Percentiles rank a stretch among this genome's conserved stretches.
These are phyloP conservation scores for Sequoia sempervirens DNA, from an alignment of 75 land plant species.

Conservation along the genomic window DNA sequence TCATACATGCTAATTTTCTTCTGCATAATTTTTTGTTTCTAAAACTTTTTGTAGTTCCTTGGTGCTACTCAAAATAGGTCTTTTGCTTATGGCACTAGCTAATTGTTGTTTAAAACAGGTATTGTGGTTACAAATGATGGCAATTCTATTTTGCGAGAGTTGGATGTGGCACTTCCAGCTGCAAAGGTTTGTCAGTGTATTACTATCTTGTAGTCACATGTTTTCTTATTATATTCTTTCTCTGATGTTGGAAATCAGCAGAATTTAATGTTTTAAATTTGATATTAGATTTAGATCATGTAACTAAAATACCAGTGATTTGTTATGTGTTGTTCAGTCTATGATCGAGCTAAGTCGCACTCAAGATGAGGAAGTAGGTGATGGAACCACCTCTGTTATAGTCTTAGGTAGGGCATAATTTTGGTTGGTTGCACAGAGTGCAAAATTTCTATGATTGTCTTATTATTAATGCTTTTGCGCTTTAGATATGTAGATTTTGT, in stretches of 20 bases:
- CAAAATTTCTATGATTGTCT: not conserved
- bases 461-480: not conserved
- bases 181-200: slow-evolving; percentile 55
- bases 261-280: not conserved
- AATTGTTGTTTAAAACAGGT: slow-evolving; percentile 37
- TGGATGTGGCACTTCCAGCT: slow-evolving; percentile 95
- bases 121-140: slow-evolving; percentile 99
- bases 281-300: not conserved
- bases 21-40: not conserved
- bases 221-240: not conserved
- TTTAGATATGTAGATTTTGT: not conserved
- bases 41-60: not conserved
- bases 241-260: not conserved
- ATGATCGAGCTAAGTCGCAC: slow-evolving; percentile 98
- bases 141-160: slow-evolving; percentile 90
- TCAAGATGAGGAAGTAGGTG: slow-evolving; percentile 99
- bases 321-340: slow-evolving; percentile 40
- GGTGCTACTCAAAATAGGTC: not conserved
- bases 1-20: not conserved
- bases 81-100: not conserved
- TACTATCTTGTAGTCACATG: not conserved
- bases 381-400: slow-evolving; percentile 99
- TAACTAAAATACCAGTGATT: not conserved
- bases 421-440: not conserved
- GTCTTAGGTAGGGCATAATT: slow-evolving; percentile 59